Conservation (phyloP, 2,329 filamentous ascomycete genomes). For the Colletotrichum noveboracense region DNA sequence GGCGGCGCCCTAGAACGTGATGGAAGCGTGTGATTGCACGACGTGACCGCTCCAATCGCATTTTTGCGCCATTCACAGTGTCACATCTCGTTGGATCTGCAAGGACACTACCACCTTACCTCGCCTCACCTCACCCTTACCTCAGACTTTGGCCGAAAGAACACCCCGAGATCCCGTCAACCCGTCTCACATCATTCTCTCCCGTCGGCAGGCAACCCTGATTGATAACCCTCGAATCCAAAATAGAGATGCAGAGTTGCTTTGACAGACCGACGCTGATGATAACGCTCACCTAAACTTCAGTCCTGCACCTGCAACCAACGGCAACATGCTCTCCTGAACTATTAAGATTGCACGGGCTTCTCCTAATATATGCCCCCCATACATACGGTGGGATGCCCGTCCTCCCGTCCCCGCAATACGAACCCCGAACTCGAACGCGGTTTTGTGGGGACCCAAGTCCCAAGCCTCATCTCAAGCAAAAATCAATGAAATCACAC, state of each 20-base stretch:
- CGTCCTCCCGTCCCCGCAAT: not conserved
- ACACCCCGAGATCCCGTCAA: not conserved
- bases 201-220: not conserved
- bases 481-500: not conserved
- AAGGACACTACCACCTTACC: not conserved
- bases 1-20: not conserved
- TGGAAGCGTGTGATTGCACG: not conserved
- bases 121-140: not conserved
- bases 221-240: not conserved
- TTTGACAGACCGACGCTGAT: not conserved
- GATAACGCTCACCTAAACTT: not conserved
- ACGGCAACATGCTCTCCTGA: not conserved
- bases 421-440: conserved; percentile 11
- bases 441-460: not conserved
- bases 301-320: not conserved
- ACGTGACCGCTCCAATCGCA: not conserved
- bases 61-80: not conserved
- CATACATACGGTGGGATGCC: not conserved
- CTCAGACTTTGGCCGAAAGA: not conserved
- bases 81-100: not conserved
- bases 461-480: not conserved
- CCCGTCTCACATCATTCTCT: not conserved
- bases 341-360: not conserved
- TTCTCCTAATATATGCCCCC: not conserved
- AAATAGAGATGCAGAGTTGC: not conserved